These are phyloP conservation scores for Clavariopsis aquatica DNA, from an alignment of 495 filamentous ascomycete species.

Conservation along the genomic window DNA sequence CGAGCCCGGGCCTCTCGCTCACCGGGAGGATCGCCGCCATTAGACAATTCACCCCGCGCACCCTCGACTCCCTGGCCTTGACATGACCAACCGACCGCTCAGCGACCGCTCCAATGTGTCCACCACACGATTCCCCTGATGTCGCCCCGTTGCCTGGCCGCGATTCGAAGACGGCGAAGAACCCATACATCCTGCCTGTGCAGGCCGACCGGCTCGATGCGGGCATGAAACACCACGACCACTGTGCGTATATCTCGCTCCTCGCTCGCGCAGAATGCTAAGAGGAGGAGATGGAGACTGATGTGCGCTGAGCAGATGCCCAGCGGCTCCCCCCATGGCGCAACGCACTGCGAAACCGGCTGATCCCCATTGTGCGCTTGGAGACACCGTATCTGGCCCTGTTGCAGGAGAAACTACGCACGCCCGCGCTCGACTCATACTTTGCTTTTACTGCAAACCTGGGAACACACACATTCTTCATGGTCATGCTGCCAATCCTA, in stretches of 20 bases:
- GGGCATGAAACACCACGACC: constrained; percentile 44
- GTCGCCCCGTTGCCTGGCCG: neutral
- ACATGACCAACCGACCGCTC: constrained; percentile 19
- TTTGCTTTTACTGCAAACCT: constrained; percentile 96
- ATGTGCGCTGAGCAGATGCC: constrained; percentile 61
- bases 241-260: constrained; percentile 39
- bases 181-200: neutral
- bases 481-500: constrained; percentile 85
- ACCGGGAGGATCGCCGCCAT: no score
- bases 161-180: neutral
- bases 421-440: constrained; percentile 85
- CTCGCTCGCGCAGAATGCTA: neutral
- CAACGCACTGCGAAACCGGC: constrained; percentile 73
- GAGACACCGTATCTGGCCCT: constrained; percentile 92
- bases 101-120: constrained; percentile 14
- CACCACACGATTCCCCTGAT: constrained; percentile 10
- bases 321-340: constrained; percentile 84
- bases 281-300: neutral
- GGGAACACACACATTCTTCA: constrained; percentile 98
- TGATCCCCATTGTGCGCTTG: constrained; percentile 87
- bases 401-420: constrained; percentile 63
- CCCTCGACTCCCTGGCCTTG: neutral
- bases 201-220: constrained; percentile 40
- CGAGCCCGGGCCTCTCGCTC: no score
- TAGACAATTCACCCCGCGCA: no score